phyloP scores from a whole-genome alignment of 2,329 filamentous ascomycete species.

The Neurospora crassa region DNA sequence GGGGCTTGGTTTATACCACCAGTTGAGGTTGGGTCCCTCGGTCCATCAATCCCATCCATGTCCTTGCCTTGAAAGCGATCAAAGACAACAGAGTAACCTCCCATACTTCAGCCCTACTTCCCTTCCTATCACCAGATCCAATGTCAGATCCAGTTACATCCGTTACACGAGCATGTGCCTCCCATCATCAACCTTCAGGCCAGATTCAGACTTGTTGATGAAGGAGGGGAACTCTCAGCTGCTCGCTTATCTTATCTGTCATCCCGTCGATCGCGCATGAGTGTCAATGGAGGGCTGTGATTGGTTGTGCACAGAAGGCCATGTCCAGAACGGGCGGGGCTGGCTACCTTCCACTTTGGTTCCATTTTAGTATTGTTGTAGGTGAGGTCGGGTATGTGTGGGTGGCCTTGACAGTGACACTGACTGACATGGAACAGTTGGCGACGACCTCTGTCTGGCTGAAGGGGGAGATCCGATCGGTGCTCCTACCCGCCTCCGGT shows the following conservation, averaged over 20 bases:
- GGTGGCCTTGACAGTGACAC: not conserved
- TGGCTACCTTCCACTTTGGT: not conserved
- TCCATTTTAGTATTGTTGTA: no score
- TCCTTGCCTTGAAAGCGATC: not conserved
- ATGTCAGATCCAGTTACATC: not conserved
- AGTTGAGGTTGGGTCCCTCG: not conserved
- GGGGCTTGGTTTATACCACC: not conserved
- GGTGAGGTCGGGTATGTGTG: no score
- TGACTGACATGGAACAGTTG: not conserved
- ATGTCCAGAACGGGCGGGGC: not conserved
- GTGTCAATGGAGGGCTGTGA: slow-evolving; percentile 3
- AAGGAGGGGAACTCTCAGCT: not conserved
- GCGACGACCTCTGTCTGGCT: not conserved
- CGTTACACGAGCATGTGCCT: not conserved
- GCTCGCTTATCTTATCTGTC: not conserved
- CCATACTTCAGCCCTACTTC: not conserved
- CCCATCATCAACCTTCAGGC: not conserved
- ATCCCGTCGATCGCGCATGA: slow-evolving; percentile 11
- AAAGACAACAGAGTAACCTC: not conserved
- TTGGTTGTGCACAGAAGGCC: slow-evolving; percentile 5
- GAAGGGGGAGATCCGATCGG: not conserved
- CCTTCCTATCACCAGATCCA: not conserved
- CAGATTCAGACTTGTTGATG: not conserved
- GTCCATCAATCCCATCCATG: not conserved
- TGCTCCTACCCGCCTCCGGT: not conserved